A percentile compares a stretch with the other conserved stretches of the same genome.
Conservation (phyloP, 164 flowering plant species). For the Stephania japonica region DNA sequence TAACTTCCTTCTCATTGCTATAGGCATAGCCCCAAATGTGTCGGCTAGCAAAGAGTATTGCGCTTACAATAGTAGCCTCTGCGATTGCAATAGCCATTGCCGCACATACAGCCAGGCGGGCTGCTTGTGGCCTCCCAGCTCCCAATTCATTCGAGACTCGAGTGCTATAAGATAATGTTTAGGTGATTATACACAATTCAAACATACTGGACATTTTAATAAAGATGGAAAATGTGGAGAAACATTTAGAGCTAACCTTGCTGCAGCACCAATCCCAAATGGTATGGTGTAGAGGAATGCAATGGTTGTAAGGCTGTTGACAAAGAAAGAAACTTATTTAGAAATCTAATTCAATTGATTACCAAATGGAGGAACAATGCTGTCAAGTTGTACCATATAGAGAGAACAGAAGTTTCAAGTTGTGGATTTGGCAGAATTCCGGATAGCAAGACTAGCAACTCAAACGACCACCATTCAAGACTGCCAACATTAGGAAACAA, state of each 20-base stretch:
- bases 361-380: not conserved
- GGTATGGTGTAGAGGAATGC: slow-evolving; percentile 65
- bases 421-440: slow-evolving; percentile 68
- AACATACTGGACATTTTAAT: not conserved
- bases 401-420: slow-evolving; percentile 75
- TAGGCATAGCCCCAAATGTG: slow-evolving; percentile 54
- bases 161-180: slow-evolving; percentile 40
- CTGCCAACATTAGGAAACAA: slow-evolving; percentile 25
- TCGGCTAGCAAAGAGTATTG: slow-evolving; percentile 43
- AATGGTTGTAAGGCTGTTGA: no score
- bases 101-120: slow-evolving; percentile 45
- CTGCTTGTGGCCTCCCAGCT: slow-evolving; percentile 64
- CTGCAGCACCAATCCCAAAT: slow-evolving; percentile 67
- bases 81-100: slow-evolving; percentile 35
- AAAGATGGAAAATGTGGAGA: not conserved
- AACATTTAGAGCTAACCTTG: slow-evolving; percentile 42
- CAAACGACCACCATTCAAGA: slow-evolving; percentile 84
- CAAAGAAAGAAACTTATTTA: not conserved
- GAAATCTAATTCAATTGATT: not conserved
- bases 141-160: slow-evolving; percentile 89
- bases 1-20: slow-evolving; percentile 77
- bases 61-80: slow-evolving; percentile 38
- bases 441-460: slow-evolving; percentile 58
- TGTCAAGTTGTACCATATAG: slow-evolving; percentile 47
- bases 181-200: not conserved